A percentile compares a stretch with the other conserved stretches of the same genome.
These are phyloP conservation scores for Stereum hirsutum DNA, from an alignment of 1,284 basidiomycete species.

Conservation along the genomic window DNA sequence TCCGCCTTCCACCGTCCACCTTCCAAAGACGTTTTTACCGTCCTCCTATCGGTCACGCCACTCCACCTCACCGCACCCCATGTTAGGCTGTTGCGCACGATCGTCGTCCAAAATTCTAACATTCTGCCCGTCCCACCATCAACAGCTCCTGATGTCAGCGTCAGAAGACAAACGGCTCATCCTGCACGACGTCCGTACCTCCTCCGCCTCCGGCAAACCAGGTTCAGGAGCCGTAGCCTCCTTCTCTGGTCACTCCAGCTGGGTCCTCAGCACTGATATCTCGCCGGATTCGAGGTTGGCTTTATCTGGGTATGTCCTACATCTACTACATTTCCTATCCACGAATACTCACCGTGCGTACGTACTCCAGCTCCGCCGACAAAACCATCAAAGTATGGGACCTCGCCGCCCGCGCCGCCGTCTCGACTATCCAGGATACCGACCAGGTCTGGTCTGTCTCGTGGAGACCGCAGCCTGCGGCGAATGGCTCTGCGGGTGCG, in stretches of 20 bases:
- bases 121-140: no score
- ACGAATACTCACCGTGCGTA: background rate
- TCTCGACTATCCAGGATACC: constrained; percentile 69
- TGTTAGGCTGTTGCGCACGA: no score
- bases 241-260: constrained; percentile 76
- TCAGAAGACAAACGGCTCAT: constrained; percentile 85
- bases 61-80: background rate
- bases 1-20: background rate
- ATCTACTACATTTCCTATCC: constrained; percentile 1
- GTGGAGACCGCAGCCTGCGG: constrained; percentile 59
- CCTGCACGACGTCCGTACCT: constrained; percentile 71
- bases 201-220: constrained; percentile 37
- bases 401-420: constrained; percentile 64
- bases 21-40: background rate
- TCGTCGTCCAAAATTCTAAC: no score
- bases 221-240: constrained; percentile 75
- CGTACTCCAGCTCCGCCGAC: constrained; percentile 60
- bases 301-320: constrained; percentile 62
- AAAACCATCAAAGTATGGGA: constrained; percentile 87
- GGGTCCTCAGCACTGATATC: constrained; percentile 76
- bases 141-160: constrained; percentile 73
- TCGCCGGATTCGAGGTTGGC: constrained; percentile 72
- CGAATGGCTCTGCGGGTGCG: constrained; percentile 45
- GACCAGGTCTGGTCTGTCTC: constrained; percentile 82
- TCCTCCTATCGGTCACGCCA: no score